phyloP scores from a whole-genome alignment of 2,329 filamentous ascomycete species.

The Pestalotiopsis sp. region DNA sequence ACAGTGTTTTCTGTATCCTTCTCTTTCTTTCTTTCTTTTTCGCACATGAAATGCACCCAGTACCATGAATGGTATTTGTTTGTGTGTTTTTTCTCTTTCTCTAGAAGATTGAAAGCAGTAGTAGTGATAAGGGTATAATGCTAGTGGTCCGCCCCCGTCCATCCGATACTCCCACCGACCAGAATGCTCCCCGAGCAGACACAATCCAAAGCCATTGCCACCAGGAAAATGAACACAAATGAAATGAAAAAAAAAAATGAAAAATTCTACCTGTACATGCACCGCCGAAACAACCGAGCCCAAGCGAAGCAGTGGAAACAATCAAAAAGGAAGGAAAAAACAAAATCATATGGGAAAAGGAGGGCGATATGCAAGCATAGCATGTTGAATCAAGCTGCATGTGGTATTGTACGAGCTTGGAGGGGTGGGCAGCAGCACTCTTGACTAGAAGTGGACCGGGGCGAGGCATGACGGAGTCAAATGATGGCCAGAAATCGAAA shows the following conservation, averaged over 20 bases:
- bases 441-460: neutral
- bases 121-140: constrained; percentile 5
- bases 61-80: neutral
- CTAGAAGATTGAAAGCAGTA: constrained; percentile 1
- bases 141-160: neutral
- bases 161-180: neutral
- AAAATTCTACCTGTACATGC: neutral
- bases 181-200: neutral
- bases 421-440: neutral
- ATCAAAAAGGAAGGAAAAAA: neutral
- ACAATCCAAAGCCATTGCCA: neutral
- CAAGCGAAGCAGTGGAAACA: neutral
- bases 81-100: neutral
- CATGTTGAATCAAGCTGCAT: neutral
- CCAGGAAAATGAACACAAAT: neutral
- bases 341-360: neutral
- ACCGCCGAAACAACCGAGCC: neutral
- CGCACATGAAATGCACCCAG: neutral
- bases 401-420: neutral
- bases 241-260: neutral
- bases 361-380: neutral
- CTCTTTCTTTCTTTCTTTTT: neutral
- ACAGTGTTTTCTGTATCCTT: neutral
- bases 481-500: neutral
- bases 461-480: neutral